Evolutionary conservation across 768 basidiomycete species (phyloP), one percentile per base, ranked within the genome.

Genomic region (Russula sp.): DNA sequence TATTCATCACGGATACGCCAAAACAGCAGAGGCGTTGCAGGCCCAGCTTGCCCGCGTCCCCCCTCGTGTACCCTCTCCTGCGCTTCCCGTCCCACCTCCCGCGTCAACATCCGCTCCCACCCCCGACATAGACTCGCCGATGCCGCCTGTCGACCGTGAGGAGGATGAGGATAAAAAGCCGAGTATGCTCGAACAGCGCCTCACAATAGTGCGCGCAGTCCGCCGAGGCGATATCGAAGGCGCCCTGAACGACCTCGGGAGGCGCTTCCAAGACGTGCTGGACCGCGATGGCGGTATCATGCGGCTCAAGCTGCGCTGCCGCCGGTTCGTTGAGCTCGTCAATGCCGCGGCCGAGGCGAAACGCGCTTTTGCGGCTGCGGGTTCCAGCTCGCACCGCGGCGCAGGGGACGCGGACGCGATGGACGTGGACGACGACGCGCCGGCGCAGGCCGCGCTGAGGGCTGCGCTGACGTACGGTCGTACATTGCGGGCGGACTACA

Each of bases 1-100:
- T 39, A 79, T 85, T 2, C 93, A 95, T 72, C 87, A 93, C 67
- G 94, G 94, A 9, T 93, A 92, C 70, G 83, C 82, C 16, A 82
- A 81, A 44, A 85, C 92, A 0, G 84, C 88, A 6, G 78, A 81
- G 18, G 82, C 87, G 1, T 86, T 94, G 69, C 80, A 84, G 68
- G 79, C 76, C 11, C 87, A 83, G 64, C 56, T 66, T 6, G 57
- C 67, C 20, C 57, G 61, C 27, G n/a, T 37, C 10, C 50, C 59
- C 20, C 20, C 42, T 32, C 57, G 57, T 47, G 59, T 59, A 2
- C 40, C 56, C 16, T 68, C 67, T 14, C 64, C 65, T 42, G 65
- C 67, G 6, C 65, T 68, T 7, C 65, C 62, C 4, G 55, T 63
- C 2, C 67, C 67, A 3, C 67, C 64, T 9, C 61, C 67, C 9